A percentile compares a stretch with the other conserved stretches of the same genome.
phyloP scores from a whole-genome alignment of 2,329 filamentous ascomycete species.

The Phymatotrichopsis omnivora region DNA sequence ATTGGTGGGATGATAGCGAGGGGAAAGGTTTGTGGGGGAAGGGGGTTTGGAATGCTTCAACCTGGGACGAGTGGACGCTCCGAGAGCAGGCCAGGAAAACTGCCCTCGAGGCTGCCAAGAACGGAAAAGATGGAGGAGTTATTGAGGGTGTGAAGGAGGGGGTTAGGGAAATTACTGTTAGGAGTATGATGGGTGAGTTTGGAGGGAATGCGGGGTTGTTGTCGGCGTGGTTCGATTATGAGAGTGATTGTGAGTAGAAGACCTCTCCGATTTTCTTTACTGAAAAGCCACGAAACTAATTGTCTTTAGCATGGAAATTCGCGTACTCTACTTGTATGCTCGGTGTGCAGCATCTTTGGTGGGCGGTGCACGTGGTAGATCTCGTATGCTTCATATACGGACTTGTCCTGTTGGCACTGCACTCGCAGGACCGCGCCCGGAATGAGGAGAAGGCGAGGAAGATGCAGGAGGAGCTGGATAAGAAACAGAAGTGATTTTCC shows the following conservation, averaged over 20 bases:
- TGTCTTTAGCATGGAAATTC: slow-evolving; percentile 62
- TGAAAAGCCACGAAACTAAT: neutral
- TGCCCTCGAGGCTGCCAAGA: slow-evolving; percentile 38
- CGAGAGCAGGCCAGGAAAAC: slow-evolving; percentile 31
- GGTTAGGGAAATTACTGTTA: slow-evolving; percentile 78
- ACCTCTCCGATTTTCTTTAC: neutral
- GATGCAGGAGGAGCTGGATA: slow-evolving; percentile 19
- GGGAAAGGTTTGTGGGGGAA: slow-evolving; percentile 14
- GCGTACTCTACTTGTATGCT: slow-evolving; percentile 69
- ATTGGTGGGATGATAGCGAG: slow-evolving; percentile 42
- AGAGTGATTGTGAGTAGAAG: slow-evolving; percentile 31
- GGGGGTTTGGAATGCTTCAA: slow-evolving; percentile 18
- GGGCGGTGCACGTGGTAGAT: slow-evolving; percentile 71
- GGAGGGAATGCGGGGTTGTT: slow-evolving; percentile 84
- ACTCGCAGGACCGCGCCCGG: slow-evolving; percentile 12
- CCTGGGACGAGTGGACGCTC: slow-evolving; percentile 10
- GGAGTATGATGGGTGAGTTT: slow-evolving; percentile 97
- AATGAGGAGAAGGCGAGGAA: slow-evolving; percentile 16
- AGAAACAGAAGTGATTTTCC: slow-evolving; percentile 1
- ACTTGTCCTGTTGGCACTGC: slow-evolving; percentile 25
- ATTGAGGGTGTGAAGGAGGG: slow-evolving; percentile 34
- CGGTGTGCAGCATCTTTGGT: slow-evolving; percentile 89
- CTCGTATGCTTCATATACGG: slow-evolving; percentile 40
- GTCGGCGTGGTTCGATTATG: slow-evolving; percentile 76
- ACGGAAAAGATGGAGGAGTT: slow-evolving; percentile 39